phyloP scores from a whole-genome alignment of 2,329 filamentous ascomycete genomes.

The Fusarium robinianum region DNA sequence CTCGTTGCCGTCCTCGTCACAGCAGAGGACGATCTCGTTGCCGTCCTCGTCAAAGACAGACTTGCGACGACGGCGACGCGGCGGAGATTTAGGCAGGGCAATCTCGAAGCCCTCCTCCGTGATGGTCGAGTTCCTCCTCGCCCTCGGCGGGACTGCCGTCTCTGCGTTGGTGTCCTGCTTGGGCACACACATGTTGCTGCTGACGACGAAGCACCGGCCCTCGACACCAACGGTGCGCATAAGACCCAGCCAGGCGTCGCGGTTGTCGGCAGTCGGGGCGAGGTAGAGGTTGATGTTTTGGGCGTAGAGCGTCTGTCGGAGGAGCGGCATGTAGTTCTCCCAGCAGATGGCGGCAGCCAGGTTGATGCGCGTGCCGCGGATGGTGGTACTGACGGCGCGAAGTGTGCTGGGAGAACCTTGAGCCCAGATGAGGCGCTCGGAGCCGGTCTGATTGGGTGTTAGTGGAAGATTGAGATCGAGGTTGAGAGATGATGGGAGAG shows the following conservation, averaged over 20 bases:
- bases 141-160: not conserved
- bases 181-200: conserved; percentile 79
- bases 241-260: conserved; percentile 81
- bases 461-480: conserved; percentile 1
- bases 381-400: conserved; percentile 75
- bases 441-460: conserved; percentile 61
- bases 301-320: conserved; percentile 80
- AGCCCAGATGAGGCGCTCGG: conserved; percentile 85
- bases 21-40: conserved; percentile 57
- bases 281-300: conserved; percentile 94
- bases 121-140: conserved; percentile 44
- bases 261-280: conserved; percentile 83
- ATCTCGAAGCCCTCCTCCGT: conserved; percentile 55
- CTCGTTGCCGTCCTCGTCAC: conserved; percentile 37
- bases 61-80: conserved; percentile 40
- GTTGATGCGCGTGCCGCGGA: conserved; percentile 78
- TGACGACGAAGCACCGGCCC: conserved; percentile 83
- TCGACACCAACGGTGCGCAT: conserved; percentile 83
- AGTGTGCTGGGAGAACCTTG: conserved; percentile 81
- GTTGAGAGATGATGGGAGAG: too few relatives aligned
- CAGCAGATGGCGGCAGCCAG: conserved; percentile 90
- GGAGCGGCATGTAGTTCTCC: conserved; percentile 94
- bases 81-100: conserved; percentile 44
- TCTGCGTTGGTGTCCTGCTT: conserved; percentile 13
- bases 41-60: conserved; percentile 58